Percentiles rank a stretch among this genome's conserved stretches.
Evolutionary conservation across 495 filamentous ascomycete species (phyloP).

Genomic region (Neurospora discreta): DNA sequence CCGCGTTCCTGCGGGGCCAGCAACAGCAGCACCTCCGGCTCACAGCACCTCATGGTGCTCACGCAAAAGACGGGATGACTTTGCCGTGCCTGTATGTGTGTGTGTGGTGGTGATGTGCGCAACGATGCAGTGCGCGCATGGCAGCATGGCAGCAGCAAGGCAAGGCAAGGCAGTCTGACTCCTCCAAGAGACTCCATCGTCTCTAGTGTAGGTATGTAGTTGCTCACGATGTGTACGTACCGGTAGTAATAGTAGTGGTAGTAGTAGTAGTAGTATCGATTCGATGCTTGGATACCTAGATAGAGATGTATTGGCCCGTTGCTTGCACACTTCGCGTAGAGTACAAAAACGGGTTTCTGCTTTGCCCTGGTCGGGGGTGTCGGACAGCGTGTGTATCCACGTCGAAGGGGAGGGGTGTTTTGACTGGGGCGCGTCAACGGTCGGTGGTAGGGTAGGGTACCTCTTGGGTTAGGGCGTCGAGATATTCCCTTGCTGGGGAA

Average conservation of each 20-base stretch:
- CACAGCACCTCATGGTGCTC: neutral
- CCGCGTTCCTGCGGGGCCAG: neutral
- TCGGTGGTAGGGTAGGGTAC: neutral
- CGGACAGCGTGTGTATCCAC: neutral
- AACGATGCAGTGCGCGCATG: neutral
- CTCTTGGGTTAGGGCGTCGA: neutral
- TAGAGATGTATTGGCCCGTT: neutral
- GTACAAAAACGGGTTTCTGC: constrained; percentile 3
- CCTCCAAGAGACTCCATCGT: neutral
- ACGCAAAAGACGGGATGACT: neutral
- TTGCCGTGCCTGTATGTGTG: neutral
- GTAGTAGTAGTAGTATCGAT: neutral
- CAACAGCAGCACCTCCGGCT: neutral
- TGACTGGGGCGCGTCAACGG: neutral
- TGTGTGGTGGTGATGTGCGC: neutral
- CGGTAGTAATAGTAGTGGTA: neutral
- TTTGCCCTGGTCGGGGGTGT: neutral
- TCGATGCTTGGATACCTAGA: neutral
- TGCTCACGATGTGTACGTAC: neutral
- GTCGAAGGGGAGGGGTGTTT: neutral
- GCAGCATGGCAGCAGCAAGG: neutral
- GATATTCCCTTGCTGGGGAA: neutral
- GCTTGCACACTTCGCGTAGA: neutral
- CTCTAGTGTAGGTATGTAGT: neutral
- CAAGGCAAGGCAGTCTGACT: neutral